phyloP scores from a whole-genome alignment of 1,284 basidiomycete genomes.

The Vanrija sp. region DNA sequence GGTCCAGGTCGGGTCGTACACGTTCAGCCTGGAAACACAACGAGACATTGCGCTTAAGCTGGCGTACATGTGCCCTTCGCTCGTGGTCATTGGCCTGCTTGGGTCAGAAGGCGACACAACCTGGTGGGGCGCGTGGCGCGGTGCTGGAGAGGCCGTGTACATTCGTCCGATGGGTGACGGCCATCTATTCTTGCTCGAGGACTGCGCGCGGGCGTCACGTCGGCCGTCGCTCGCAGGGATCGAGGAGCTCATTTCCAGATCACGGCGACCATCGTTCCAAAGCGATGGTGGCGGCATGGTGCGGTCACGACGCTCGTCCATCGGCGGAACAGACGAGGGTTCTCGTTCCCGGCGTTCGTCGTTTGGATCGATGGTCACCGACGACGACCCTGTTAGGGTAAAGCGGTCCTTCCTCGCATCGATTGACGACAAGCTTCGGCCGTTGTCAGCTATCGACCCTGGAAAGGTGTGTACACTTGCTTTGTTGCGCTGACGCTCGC shows the following conservation, averaged over 20 bases:
- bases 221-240: not conserved
- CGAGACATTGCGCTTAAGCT: conserved; percentile 23
- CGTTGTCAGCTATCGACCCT: too few relatives aligned
- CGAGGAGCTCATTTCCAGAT: too few relatives aligned
- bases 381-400: too few relatives aligned
- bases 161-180: conserved; percentile 1
- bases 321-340: too few relatives aligned
- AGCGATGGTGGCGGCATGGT: not conserved
- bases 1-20: conserved; percentile 44
- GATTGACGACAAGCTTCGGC: too few relatives aligned
- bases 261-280: too few relatives aligned
- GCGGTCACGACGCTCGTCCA: not conserved
- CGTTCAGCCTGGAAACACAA: conserved; percentile 24
- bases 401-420: too few relatives aligned
- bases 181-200: conserved; percentile 2
- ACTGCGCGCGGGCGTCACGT: not conserved
- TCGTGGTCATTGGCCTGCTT: conserved; percentile 37
- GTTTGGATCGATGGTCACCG: too few relatives aligned
- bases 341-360: too few relatives aligned
- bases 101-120: conserved; percentile 35
- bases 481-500: too few relatives aligned
- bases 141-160: not conserved
- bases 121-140: conserved; percentile 43
- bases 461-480: too few relatives aligned
- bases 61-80: conserved; percentile 18